Evolutionary conservation across 345 rosid genomes (phyloP).

Genomic region (Citrus mangshanensis): DNA sequence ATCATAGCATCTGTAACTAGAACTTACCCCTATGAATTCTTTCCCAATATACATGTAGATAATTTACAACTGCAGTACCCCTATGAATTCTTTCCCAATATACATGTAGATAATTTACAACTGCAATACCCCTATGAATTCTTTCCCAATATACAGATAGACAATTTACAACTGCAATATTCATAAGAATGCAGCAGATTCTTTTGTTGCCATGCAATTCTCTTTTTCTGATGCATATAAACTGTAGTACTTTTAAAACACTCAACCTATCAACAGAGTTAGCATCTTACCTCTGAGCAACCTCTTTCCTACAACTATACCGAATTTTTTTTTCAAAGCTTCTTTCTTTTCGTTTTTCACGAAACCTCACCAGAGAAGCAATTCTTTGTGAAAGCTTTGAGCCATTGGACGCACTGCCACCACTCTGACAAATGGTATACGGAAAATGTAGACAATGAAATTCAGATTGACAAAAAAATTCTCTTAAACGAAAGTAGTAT

Average conservation of each 20-base stretch:
- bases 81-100: no score
- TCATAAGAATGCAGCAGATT: not conserved
- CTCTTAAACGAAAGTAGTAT: not conserved
- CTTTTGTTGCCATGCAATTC: not conserved
- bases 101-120: not conserved
- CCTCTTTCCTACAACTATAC: constrained; percentile 40
- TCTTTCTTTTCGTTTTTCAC: constrained; percentile 47
- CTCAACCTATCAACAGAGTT: not conserved
- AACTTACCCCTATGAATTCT: not conserved
- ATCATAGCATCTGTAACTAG: not conserved
- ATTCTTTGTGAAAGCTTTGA: constrained; percentile 40
- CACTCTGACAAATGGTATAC: constrained; percentile 25
- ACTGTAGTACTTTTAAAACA: not conserved
- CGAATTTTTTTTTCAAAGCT: constrained; percentile 46
- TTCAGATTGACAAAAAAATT: not conserved
- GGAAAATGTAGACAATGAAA: constrained; percentile 2
- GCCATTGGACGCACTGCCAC: constrained; percentile 29
- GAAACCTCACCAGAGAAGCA: constrained; percentile 40
- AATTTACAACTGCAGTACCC: not conserved
- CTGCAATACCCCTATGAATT: not conserved
- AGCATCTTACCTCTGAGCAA: constrained; percentile 38
- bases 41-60: not conserved
- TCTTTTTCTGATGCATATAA: not conserved
- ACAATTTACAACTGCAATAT: not conserved
- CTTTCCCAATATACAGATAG: no score